Conservation (phyloP, 2,329 filamentous ascomycete species). For the Penicillium sp. region DNA sequence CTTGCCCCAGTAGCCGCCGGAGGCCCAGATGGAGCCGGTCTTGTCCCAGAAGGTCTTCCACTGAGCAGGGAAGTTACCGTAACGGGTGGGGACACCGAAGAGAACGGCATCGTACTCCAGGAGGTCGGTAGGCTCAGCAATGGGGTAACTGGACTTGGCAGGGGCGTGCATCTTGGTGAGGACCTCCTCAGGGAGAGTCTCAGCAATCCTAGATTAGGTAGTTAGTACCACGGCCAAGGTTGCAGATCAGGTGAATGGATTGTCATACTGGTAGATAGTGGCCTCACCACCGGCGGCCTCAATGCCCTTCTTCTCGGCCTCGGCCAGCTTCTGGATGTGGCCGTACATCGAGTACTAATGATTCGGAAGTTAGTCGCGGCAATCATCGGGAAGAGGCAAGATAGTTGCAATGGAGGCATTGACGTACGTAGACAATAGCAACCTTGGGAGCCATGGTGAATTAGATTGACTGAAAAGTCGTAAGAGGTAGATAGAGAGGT, state of each 20-base stretch:
- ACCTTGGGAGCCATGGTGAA: constrained; percentile 84
- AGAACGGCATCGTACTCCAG: constrained; percentile 85
- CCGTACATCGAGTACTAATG: constrained; percentile 89
- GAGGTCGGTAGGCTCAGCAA: constrained; percentile 67
- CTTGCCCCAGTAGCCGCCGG: constrained; percentile 82
- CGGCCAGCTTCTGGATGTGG: constrained; percentile 81
- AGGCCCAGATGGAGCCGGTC: constrained; percentile 82
- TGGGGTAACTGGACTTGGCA: constrained; percentile 70
- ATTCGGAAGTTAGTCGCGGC: not conserved
- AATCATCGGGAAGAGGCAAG: not conserved
- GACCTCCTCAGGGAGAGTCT: constrained; percentile 86
- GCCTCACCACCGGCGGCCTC: constrained; percentile 81
- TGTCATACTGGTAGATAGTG: constrained; percentile 77
- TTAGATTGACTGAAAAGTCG: constrained; percentile 14
- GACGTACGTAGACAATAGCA: constrained; percentile 84
- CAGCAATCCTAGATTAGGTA: constrained; percentile 64
- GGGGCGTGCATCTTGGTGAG: constrained; percentile 91
- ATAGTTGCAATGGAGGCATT: constrained; percentile 22
- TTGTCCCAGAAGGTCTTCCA: constrained; percentile 89
- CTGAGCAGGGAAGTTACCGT: constrained; percentile 95
- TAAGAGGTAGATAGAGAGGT: not conserved
- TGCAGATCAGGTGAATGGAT: not conserved
- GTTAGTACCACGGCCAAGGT: constrained; percentile 18
- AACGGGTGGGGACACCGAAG: constrained; percentile 92
- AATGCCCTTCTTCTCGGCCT: constrained; percentile 90